Conservation (phyloP, 768 basidiomycete species). For the Lentinula raphanica region DNA sequence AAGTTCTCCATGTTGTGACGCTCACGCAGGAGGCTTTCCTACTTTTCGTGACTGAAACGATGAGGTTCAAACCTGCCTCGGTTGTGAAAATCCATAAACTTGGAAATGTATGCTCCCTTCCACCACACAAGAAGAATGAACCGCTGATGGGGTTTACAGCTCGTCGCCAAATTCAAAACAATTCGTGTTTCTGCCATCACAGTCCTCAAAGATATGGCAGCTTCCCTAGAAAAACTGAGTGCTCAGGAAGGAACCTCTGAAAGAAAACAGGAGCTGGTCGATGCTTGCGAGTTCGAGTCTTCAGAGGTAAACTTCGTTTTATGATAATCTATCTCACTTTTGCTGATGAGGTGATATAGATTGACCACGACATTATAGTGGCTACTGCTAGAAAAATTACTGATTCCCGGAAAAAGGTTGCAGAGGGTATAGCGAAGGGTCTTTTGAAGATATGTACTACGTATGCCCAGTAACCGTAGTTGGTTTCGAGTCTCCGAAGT, state of each 20-base stretch:
- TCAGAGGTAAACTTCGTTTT: conserved; percentile 24
- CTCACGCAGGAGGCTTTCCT: conserved; percentile 78
- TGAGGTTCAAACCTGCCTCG: conserved; percentile 67
- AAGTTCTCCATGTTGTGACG: conserved; percentile 67
- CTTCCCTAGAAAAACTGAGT: conserved; percentile 40
- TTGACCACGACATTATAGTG: conserved; percentile 60
- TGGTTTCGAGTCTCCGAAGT: no score
- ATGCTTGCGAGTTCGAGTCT: conserved; percentile 41
- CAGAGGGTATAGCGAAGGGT: conserved; percentile 71
- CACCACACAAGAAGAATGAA: not conserved
- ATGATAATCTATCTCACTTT: not conserved
- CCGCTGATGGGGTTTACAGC: conserved; percentile 30
- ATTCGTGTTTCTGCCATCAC: conserved; percentile 49
- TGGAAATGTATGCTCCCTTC: conserved; percentile 41
- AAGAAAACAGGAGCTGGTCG: conserved; percentile 45
- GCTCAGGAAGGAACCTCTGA: conserved; percentile 52
- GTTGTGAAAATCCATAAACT: conserved; percentile 71
- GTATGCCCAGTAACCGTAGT: conserved; percentile 18
- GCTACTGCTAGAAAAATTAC: conserved; percentile 58
- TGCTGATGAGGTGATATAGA: conserved; percentile 28
- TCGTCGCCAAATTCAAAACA: conserved; percentile 61
- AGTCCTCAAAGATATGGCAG: conserved; percentile 55
- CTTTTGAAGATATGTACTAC: conserved; percentile 46
- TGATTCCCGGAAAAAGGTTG: conserved; percentile 66
- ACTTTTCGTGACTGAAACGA: conserved; percentile 61